phyloP scores from a whole-genome alignment of 345 rosid genomes.

The Pseudoturritis turrita region DNA sequence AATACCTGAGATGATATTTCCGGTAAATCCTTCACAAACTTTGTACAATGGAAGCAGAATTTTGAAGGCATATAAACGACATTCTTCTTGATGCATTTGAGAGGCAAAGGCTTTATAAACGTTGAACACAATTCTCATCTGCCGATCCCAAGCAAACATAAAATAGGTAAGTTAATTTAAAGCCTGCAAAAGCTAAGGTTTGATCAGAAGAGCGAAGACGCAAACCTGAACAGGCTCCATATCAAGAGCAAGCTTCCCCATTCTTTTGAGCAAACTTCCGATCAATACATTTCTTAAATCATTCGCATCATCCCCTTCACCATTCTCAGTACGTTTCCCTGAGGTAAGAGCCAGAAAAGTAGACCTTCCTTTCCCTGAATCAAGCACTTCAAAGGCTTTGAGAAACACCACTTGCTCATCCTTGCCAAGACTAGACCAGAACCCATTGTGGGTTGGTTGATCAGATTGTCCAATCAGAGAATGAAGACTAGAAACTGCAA shows the following conservation, averaged over 20 bases:
- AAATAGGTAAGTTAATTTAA: background rate
- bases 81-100: slow-evolving; percentile 43
- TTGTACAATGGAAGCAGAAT: slow-evolving; percentile 77
- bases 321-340: slow-evolving; percentile 23
- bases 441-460: slow-evolving; percentile 28
- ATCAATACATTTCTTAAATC: slow-evolving; percentile 41
- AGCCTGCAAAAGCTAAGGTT: background rate
- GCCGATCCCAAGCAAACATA: slow-evolving; percentile 28
- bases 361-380: slow-evolving; percentile 54
- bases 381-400: slow-evolving; percentile 70
- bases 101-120: slow-evolving; percentile 44
- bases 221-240: slow-evolving; percentile 73
- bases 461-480: slow-evolving; percentile 46
- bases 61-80: slow-evolving; percentile 41
- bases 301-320: slow-evolving; percentile 23
- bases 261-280: slow-evolving; percentile 53
- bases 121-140: slow-evolving; percentile 69
- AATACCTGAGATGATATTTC: slow-evolving; percentile 65
- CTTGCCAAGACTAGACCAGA: slow-evolving; percentile 56
- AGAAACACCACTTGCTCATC: slow-evolving; percentile 59
- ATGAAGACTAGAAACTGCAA: slow-evolving; percentile 52
- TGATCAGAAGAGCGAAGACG: slow-evolving; percentile 11
- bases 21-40: slow-evolving; percentile 86
- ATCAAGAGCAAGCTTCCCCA: slow-evolving; percentile 81
- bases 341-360: slow-evolving; percentile 49